Conservation (phyloP, 768 basidiomycete species). For the Trametopsis cervina region DNA sequence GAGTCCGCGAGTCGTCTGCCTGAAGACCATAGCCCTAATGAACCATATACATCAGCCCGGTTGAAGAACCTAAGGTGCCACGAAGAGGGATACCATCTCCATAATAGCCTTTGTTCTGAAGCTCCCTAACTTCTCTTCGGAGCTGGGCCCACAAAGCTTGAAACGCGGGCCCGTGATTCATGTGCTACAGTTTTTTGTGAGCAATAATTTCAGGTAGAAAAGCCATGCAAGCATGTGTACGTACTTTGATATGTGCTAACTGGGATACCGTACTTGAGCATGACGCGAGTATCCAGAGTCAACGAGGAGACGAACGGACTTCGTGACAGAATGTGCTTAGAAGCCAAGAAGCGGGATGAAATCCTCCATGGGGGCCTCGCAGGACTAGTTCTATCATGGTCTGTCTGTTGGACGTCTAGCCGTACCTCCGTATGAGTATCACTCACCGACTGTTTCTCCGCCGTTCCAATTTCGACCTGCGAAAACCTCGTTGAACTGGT, state of each 20-base stretch:
- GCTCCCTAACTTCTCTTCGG: slow-evolving; percentile 52
- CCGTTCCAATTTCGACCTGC: slow-evolving; percentile 81
- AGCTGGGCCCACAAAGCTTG: slow-evolving; percentile 70
- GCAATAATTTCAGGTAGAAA: neutral
- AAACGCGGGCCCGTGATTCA: slow-evolving; percentile 74
- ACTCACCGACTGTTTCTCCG: slow-evolving; percentile 70
- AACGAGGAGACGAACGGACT: slow-evolving; percentile 31
- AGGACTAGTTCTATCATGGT: slow-evolving; percentile 68
- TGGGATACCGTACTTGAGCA: slow-evolving; percentile 21
- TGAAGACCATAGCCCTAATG: slow-evolving; percentile 76
- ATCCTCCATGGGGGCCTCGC: slow-evolving; percentile 50
- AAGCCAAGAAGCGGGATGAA: slow-evolving; percentile 58
- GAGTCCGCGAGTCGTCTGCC: slow-evolving; percentile 68
- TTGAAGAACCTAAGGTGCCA: neutral
- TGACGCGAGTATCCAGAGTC: neutral
- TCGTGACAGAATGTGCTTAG: slow-evolving; percentile 82
- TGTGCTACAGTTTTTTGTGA: slow-evolving; percentile 41
- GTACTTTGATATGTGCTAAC: slow-evolving; percentile 80
- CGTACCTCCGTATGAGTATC: neutral
- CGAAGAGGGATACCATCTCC: slow-evolving; percentile 56
- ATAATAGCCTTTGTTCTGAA: slow-evolving; percentile 75
- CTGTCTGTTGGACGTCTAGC: neutral
- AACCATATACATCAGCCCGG: neutral
- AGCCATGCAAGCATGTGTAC: neutral
- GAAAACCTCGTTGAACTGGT: slow-evolving; percentile 73